A percentile compares a stretch with the other conserved stretches of the same genome.
Conservation (phyloP, 345 rosid species). For the Eucalyptus fibrosa region DNA sequence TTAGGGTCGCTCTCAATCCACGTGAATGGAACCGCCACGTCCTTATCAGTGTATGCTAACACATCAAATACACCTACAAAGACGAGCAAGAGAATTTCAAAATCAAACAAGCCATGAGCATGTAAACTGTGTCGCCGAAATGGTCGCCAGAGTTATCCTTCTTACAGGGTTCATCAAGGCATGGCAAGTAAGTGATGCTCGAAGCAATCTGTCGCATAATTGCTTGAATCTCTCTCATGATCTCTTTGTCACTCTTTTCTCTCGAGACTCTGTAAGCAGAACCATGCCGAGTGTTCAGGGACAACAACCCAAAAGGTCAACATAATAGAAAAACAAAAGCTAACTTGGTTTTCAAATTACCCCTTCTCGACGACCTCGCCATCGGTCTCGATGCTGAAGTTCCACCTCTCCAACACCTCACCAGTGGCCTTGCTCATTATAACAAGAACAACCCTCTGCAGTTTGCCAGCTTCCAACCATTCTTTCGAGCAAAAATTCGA, state of each 20-base stretch:
- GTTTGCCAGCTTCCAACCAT: slow-evolving; percentile 86
- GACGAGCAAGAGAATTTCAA: neutral
- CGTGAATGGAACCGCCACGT: slow-evolving; percentile 86
- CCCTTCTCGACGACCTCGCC: slow-evolving; percentile 75
- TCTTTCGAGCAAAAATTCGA: slow-evolving; percentile 23
- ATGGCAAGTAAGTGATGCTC: slow-evolving; percentile 90
- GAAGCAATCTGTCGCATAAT: slow-evolving; percentile 94
- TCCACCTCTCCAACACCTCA: slow-evolving; percentile 95
- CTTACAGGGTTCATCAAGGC: slow-evolving; percentile 94
- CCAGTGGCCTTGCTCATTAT: slow-evolving; percentile 74
- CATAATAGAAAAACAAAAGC: neutral
- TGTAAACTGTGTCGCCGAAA: neutral
- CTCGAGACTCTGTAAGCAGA: slow-evolving; percentile 53
- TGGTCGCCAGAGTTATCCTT: neutral
- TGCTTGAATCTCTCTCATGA: slow-evolving; percentile 95
- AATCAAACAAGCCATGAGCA: neutral
- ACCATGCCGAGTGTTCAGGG: neutral
- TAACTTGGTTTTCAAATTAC: slow-evolving; percentile 7
- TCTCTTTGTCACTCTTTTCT: slow-evolving; percentile 95
- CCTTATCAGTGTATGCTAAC: slow-evolving; percentile 81
- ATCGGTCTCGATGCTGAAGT: slow-evolving; percentile 84
- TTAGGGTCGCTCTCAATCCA: slow-evolving; percentile 97
- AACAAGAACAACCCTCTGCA: slow-evolving; percentile 81
- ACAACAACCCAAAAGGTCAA: neutral
- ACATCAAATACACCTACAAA: slow-evolving; percentile 86